These are phyloP conservation scores for Brettanomyces anomalus DNA, from an alignment of 805 yeast species.

Conservation along the genomic window DNA sequence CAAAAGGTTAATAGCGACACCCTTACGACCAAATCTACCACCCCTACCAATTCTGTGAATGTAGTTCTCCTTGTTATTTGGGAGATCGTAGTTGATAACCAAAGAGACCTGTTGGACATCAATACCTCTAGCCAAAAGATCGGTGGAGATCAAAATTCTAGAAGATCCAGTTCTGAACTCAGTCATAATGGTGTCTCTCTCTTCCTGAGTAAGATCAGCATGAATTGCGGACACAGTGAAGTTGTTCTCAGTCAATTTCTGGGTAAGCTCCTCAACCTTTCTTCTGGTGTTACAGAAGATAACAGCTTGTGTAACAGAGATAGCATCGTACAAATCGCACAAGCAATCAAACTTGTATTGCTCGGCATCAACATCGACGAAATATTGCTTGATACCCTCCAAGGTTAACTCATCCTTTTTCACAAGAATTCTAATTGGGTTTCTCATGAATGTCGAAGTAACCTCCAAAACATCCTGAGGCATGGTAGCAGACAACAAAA, in stretches of 20 bases:
- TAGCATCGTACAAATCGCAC: conserved; percentile 89
- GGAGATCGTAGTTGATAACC: conserved; percentile 93
- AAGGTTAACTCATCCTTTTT: conserved; percentile 90
- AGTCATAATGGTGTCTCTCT: conserved; percentile 89
- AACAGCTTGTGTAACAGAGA: conserved; percentile 95
- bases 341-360: conserved; percentile 91
- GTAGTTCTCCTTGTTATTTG: conserved; percentile 88
- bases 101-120: conserved; percentile 97
- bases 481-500: conserved; percentile 90
- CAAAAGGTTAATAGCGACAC: conserved; percentile 92
- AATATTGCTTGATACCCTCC: conserved; percentile 92
- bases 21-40: conserved; percentile 98
- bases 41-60: conserved; percentile 97
- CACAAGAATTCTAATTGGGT: conserved; percentile 90
- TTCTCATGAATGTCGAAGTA: conserved; percentile 84
- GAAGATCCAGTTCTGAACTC: conserved; percentile 93
- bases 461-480: conserved; percentile 87
- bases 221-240: conserved; percentile 95
- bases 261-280: conserved; percentile 88
- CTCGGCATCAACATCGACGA: conserved; percentile 84
- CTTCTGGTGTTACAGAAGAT: conserved; percentile 95
- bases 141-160: conserved; percentile 91
- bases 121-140: conserved; percentile 96
- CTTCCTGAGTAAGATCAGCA: conserved; percentile 93
- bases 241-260: conserved; percentile 65